These are phyloP conservation scores for Hymenoscyphus linearis DNA, from an alignment of 2,329 filamentous ascomycete genomes.

Conservation along the genomic window DNA sequence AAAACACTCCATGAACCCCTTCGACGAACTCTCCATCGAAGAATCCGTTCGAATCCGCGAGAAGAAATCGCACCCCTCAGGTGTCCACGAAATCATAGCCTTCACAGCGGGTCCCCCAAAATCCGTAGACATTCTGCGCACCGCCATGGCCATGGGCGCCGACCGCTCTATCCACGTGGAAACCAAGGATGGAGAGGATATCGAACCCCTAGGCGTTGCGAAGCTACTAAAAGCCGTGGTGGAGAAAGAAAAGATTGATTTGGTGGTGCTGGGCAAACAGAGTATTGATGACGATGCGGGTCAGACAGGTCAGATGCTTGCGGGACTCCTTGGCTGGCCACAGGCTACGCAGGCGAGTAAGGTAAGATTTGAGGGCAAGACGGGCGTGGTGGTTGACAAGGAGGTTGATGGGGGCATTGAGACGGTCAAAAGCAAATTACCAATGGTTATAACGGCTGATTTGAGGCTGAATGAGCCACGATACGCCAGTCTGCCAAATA, in stretches of 20 bases:
- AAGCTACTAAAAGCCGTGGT: constrained; percentile 81
- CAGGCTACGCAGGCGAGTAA: constrained; percentile 92
- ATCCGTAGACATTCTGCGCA: constrained; percentile 81
- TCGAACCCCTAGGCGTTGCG: constrained; percentile 87
- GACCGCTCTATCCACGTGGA: constrained; percentile 90
- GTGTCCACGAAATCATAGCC: constrained; percentile 87
- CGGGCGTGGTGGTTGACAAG: constrained; percentile 70
- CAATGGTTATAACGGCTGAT: constrained; percentile 93
- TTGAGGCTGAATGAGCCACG: constrained; percentile 89
- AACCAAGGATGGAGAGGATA: constrained; percentile 64
- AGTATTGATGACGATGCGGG: constrained; percentile 94
- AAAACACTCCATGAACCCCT: constrained; percentile 98
- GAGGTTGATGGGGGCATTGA: constrained; percentile 96
- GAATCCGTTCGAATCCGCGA: constrained; percentile 94
- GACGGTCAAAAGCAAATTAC: constrained; percentile 78
- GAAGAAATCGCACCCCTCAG: constrained; percentile 64
- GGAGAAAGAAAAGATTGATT: constrained; percentile 78
- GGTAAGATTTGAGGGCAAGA: constrained; percentile 67
- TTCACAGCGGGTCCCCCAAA: constrained; percentile 86
- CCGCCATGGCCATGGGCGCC: constrained; percentile 97
- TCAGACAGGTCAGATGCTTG: constrained; percentile 98
- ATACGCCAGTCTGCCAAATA: constrained; percentile 93
- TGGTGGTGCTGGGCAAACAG: constrained; percentile 95
- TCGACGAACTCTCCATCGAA: constrained; percentile 97
- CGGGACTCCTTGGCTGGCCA: constrained; percentile 83